phyloP scores from a whole-genome alignment of 306 rosid species.

The Nissolia schottii region DNA sequence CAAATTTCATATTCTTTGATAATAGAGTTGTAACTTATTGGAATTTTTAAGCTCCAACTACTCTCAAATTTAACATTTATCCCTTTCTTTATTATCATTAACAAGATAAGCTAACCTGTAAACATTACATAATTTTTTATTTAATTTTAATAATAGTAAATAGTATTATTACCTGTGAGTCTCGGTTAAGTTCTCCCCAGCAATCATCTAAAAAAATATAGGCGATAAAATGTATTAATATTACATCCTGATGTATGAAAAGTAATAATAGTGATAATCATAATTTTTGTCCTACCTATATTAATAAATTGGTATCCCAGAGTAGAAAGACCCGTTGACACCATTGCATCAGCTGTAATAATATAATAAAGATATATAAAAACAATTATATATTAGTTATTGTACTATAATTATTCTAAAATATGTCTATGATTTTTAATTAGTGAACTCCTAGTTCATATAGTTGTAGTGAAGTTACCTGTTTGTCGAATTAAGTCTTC shows the following conservation, averaged over 20 bases:
- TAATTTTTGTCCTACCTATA: conserved; percentile 37
- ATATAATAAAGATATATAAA: neutral
- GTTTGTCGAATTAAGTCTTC: conserved; percentile 58
- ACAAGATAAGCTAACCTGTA: neutral
- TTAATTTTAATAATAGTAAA: neutral
- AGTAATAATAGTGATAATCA: neutral
- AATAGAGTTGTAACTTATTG: too few relatives aligned
- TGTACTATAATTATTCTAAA: neutral
- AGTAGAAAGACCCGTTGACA: conserved; percentile 65
- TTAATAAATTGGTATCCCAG: conserved; percentile 62
- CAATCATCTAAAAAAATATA: conserved; percentile 64
- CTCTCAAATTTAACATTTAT: too few relatives aligned
- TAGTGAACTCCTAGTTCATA: neutral
- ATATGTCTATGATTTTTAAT: neutral
- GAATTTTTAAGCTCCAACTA: neutral
- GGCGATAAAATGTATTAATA: neutral
- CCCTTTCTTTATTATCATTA: too few relatives aligned
- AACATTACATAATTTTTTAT: neutral
- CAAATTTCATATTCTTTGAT: too few relatives aligned
- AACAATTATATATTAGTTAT: neutral
- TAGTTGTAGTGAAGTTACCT: conserved; percentile 35
- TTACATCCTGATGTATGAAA: neutral
- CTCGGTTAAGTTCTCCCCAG: conserved; percentile 71
- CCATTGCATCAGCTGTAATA: conserved; percentile 69
- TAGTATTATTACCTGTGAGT: conserved; percentile 40